phyloP scores from a whole-genome alignment of 2,329 filamentous ascomycete genomes.

The Zymoseptoria pseudotritici region DNA sequence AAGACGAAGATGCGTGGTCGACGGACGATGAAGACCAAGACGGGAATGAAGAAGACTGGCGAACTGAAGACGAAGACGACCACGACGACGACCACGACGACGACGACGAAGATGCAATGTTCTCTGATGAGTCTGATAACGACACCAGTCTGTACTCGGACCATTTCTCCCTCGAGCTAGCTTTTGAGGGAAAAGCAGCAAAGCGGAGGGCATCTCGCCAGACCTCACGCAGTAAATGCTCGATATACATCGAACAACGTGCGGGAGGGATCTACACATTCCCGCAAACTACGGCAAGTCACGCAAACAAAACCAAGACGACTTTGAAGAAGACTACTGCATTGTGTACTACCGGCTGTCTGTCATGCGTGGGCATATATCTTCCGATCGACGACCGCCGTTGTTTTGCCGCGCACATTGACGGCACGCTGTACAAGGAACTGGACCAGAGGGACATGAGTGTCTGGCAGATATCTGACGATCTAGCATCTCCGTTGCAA shows the following conservation, averaged over 20 bases:
- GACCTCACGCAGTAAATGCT: too few relatives aligned
- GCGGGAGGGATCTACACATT: background rate
- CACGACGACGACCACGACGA: too few relatives aligned
- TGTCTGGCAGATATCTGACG: background rate
- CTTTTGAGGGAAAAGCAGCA: too few relatives aligned
- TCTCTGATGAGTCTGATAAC: too few relatives aligned
- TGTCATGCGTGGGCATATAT: constrained; percentile 2
- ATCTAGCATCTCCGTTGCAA: background rate
- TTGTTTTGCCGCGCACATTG: constrained; percentile 3
- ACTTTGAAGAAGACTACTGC: background rate
- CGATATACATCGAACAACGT: background rate
- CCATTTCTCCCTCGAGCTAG: too few relatives aligned
- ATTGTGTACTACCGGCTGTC: background rate
- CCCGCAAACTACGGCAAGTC: background rate
- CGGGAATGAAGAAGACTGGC: too few relatives aligned
- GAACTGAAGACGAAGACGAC: too few relatives aligned
- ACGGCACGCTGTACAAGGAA: background rate
- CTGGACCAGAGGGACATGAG: background rate
- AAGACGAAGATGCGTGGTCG: too few relatives aligned
- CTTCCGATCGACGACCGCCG: constrained; percentile 1
- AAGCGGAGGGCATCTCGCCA: too few relatives aligned
- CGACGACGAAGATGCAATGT: too few relatives aligned
- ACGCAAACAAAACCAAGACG: background rate
- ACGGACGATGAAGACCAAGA: too few relatives aligned
- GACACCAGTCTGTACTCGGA: too few relatives aligned